These are phyloP conservation scores for Crucibulum laeve DNA, from an alignment of 768 basidiomycete genomes.

Conservation along the genomic window DNA sequence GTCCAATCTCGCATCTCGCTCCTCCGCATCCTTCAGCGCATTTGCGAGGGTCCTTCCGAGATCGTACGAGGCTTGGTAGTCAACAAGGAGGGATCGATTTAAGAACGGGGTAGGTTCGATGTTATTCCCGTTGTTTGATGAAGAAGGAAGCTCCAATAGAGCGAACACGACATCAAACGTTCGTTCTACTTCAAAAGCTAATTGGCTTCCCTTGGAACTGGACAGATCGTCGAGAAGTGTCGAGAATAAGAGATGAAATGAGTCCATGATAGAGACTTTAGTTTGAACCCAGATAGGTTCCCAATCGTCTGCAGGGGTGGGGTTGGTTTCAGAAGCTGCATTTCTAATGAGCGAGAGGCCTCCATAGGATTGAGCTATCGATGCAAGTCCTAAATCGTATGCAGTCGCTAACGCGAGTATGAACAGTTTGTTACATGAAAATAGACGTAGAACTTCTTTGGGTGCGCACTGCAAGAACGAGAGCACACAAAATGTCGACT, in stretches of 20 bases:
- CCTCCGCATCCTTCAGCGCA: conserved; percentile 37
- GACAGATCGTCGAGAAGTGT: conserved; percentile 47
- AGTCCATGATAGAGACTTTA: conserved; percentile 68
- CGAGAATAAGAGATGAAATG: conserved; percentile 57
- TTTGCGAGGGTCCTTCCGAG: conserved; percentile 46
- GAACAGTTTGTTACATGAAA: conserved; percentile 49
- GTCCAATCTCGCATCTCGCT: conserved; percentile 57
- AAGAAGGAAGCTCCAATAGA: conserved; percentile 43
- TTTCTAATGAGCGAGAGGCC: conserved; percentile 34
- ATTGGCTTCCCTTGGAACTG: conserved; percentile 32
- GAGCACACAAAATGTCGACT: conserved; percentile 52
- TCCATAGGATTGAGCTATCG: conserved; percentile 59
- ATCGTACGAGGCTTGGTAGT: conserved; percentile 69
- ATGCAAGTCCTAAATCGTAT: conserved; percentile 55
- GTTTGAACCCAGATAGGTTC: conserved; percentile 67
- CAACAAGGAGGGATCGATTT: conserved; percentile 60
- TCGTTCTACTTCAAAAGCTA: conserved; percentile 45
- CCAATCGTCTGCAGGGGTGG: conserved; percentile 56
- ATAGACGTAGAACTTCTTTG: conserved; percentile 42
- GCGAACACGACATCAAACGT: conserved; percentile 57
- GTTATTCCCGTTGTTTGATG: conserved; percentile 17
- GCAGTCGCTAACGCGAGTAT: conserved; percentile 51
- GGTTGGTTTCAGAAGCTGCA: conserved; percentile 14
- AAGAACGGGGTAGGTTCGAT: conserved; percentile 49
- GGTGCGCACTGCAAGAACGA: conserved; percentile 51